These are phyloP conservation scores for Penicillium daleae DNA, from an alignment of 495 filamentous ascomycete genomes.

Conservation along the genomic window DNA sequence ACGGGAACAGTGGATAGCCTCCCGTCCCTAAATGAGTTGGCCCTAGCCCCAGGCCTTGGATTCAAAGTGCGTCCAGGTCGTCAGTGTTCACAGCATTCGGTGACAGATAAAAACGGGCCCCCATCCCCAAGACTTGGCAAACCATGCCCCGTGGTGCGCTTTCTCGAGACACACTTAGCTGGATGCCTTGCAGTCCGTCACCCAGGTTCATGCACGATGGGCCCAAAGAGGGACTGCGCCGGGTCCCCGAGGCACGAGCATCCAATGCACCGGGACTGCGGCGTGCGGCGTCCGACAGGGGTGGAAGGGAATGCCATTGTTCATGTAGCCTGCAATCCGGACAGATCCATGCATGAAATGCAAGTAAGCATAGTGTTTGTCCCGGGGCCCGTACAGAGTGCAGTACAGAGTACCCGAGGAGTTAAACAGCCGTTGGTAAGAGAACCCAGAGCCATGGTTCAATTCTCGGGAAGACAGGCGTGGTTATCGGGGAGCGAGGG, in stretches of 20 bases:
- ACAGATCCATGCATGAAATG: background rate
- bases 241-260: slow-evolving; percentile 21
- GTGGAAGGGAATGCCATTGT: background rate
- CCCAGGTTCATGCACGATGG: slow-evolving; percentile 32
- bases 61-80: background rate
- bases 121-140: slow-evolving; percentile 1
- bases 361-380: background rate
- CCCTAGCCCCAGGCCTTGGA: background rate
- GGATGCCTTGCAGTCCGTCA: slow-evolving; percentile 8
- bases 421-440: slow-evolving; percentile 25
- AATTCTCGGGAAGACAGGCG: slow-evolving; percentile 36
- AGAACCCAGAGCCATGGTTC: slow-evolving; percentile 51
- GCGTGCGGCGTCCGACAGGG: slow-evolving; percentile 17
- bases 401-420: background rate
- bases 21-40: too few relatives aligned
- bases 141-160: slow-evolving; percentile 2
- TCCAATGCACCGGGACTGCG: slow-evolving; percentile 41
- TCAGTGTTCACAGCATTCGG: background rate
- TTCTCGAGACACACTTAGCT: slow-evolving; percentile 6
- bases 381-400: too few relatives aligned
- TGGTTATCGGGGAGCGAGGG: slow-evolving; percentile 23
- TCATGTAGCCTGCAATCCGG: background rate
- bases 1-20: background rate
- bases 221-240: slow-evolving; percentile 18
- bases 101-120: background rate